These are phyloP conservation scores for Mycena citricolor DNA, from an alignment of 1,284 basidiomycete genomes.

Conservation along the genomic window DNA sequence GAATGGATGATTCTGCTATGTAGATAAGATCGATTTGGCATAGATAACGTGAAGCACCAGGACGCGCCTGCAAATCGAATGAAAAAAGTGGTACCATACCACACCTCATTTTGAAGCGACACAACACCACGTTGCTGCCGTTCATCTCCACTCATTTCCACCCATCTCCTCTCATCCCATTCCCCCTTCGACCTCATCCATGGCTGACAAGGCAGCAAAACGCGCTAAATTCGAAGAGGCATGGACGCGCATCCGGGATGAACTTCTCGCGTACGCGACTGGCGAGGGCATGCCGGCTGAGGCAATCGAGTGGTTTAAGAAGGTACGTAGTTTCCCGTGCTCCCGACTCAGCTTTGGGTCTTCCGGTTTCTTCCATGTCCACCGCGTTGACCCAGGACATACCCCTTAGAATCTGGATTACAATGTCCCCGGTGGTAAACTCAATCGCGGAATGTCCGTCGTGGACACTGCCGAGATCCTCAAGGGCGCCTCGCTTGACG, in stretches of 20 bases:
- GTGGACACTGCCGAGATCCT: slow-evolving; percentile 93
- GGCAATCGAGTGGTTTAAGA: slow-evolving; percentile 79
- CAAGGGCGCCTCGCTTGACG: slow-evolving; percentile 63
- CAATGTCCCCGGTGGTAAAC: slow-evolving; percentile 95
- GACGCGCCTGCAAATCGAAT: too few species aligned
- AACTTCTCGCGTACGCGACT: slow-evolving; percentile 65
- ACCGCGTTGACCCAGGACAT: background rate
- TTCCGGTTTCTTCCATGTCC: slow-evolving; percentile 1
- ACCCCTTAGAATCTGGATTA: slow-evolving; percentile 78
- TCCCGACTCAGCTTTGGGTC: background rate
- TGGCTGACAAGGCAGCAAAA: slow-evolving; percentile 16
- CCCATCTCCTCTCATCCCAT: too few species aligned
- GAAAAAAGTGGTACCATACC: too few species aligned
- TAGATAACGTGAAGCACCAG: too few species aligned
- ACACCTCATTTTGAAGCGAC: too few species aligned
- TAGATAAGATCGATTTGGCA: too few species aligned
- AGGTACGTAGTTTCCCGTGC: slow-evolving; percentile 43
- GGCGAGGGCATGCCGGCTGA: slow-evolving; percentile 79
- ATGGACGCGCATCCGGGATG: slow-evolving; percentile 52
- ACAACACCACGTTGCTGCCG: too few species aligned
- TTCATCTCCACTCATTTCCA: too few species aligned
- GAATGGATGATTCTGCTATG: too few species aligned
- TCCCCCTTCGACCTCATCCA: background rate
- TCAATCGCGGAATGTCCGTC: slow-evolving; percentile 94
- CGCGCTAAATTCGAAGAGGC: slow-evolving; percentile 54